Evolutionary conservation across 2,329 filamentous ascomycete species (phyloP).

Genomic region (Aspergillus uvarum): DNA sequence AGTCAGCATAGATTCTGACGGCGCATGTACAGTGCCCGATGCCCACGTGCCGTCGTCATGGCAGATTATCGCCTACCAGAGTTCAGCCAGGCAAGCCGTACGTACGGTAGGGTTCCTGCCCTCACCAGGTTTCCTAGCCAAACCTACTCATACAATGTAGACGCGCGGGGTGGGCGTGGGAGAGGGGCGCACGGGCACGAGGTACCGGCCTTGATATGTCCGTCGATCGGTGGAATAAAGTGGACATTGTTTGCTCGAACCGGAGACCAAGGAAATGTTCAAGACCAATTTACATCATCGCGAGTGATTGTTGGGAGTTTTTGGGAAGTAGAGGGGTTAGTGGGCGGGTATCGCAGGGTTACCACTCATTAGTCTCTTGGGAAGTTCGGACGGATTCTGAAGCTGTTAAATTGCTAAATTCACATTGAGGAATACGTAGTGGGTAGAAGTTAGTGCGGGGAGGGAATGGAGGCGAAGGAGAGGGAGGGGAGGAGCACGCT

Average conservation of each 20-base stretch:
- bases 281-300: constrained; percentile 1
- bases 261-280: constrained; percentile 4
- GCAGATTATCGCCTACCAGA: constrained; percentile 18
- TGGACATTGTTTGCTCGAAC: constrained; percentile 7
- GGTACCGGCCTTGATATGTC: constrained; percentile 17
- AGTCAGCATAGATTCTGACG: background rate
- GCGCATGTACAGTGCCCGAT: constrained; percentile 7
- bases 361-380: background rate
- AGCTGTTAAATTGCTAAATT: background rate
- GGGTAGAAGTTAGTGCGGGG: background rate
- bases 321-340: background rate
- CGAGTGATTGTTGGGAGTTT: background rate
- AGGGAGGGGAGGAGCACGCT: background rate
- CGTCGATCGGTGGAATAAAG: constrained; percentile 8
- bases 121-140: constrained; percentile 4
- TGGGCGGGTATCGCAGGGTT: constrained; percentile 4
- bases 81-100: constrained; percentile 2
- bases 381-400: background rate
- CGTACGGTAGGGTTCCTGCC: constrained; percentile 6
- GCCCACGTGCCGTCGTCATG: constrained; percentile 18
- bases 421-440: too few relatives aligned
- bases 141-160: background rate
- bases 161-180: constrained; percentile 4
- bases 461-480: background rate
- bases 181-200: constrained; percentile 16